Conservation (phyloP, 2,329 filamentous ascomycete species). For the Pestalotiopsis sp. region DNA sequence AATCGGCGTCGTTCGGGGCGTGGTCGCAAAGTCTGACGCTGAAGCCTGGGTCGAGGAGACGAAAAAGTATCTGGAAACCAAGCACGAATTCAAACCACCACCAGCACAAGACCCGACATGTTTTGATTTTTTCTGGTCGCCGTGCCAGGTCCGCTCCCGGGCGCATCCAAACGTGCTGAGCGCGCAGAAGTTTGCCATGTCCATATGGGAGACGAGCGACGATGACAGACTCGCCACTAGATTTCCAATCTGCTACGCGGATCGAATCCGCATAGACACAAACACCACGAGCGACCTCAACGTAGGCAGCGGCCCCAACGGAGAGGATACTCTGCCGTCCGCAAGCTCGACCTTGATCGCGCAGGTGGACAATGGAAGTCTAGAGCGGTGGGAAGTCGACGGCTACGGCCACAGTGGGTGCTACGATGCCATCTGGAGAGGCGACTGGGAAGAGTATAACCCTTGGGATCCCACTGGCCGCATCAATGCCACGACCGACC, state of each 20-base stretch:
- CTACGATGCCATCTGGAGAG: slow-evolving; percentile 54
- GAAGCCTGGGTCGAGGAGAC: slow-evolving; percentile 59
- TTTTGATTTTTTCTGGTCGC: slow-evolving; percentile 75
- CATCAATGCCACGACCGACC: slow-evolving; percentile 52
- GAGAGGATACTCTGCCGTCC: slow-evolving; percentile 28
- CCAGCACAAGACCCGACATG: slow-evolving; percentile 65
- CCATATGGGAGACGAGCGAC: slow-evolving; percentile 59
- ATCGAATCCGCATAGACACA: slow-evolving; percentile 67
- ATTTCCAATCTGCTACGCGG: slow-evolving; percentile 67
- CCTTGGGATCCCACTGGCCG: slow-evolving; percentile 56
- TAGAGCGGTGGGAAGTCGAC: slow-evolving; percentile 71
- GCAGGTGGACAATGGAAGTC: slow-evolving; percentile 69
- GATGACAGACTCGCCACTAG: slow-evolving; percentile 59
- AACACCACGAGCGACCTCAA: slow-evolving; percentile 40
- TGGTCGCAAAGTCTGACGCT: slow-evolving; percentile 58
- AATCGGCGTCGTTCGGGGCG: slow-evolving; percentile 64
- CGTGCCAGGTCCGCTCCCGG: slow-evolving; percentile 67
- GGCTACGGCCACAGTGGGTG: slow-evolving; percentile 63
- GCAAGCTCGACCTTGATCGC: slow-evolving; percentile 54
- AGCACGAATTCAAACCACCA: slow-evolving; percentile 51
- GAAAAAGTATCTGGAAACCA: slow-evolving; percentile 56
- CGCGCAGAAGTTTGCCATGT: slow-evolving; percentile 67
- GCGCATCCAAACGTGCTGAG: slow-evolving; percentile 63
- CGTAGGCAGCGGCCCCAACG: slow-evolving; percentile 24
- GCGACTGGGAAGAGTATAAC: slow-evolving; percentile 56